A percentile compares a stretch with the other conserved stretches of the same genome.
phyloP scores from a whole-genome alignment of 495 filamentous ascomycete species.

The Trichocladium uniseriatum region DNA sequence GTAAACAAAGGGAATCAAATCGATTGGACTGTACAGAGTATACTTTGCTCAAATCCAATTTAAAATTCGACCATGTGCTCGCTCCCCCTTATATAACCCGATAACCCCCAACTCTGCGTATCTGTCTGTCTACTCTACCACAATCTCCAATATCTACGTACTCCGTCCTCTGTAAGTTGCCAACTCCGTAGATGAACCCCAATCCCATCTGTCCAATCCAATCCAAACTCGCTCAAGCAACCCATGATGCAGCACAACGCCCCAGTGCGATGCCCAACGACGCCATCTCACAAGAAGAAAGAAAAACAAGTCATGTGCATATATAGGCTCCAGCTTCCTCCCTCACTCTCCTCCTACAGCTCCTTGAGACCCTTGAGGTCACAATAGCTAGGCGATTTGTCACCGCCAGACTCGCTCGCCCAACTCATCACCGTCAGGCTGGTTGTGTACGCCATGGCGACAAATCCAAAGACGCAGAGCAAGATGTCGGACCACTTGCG shows the following conservation, averaged over 20 bases:
- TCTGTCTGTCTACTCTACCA: not conserved
- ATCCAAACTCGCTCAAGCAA: not conserved
- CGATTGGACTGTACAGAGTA: no score
- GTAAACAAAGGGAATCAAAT: no score
- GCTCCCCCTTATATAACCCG: no score
- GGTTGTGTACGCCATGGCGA: constrained; percentile 88
- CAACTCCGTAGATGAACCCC: not conserved
- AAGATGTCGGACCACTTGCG: constrained; percentile 61
- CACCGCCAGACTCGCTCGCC: constrained; percentile 40
- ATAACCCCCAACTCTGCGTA: not conserved
- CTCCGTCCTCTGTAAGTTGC: not conserved
- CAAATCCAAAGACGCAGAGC: constrained; percentile 69
- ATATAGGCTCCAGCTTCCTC: not conserved
- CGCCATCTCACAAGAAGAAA: not conserved
- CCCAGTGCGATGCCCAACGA: constrained; percentile 4
- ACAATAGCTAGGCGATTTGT: constrained; percentile 40
- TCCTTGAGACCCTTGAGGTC: constrained; percentile 27
- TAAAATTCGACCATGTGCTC: no score
- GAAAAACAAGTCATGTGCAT: not conserved
- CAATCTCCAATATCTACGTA: not conserved
- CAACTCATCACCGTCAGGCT: constrained; percentile 74
- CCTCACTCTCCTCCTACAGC: not conserved
- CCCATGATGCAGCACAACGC: constrained; percentile 2
- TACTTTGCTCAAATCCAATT: no score
- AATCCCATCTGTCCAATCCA: not conserved